Base-by-base conservation (phyloP, 345 rosid genomes). In the Psidium friedrichsthalianum region DNA sequence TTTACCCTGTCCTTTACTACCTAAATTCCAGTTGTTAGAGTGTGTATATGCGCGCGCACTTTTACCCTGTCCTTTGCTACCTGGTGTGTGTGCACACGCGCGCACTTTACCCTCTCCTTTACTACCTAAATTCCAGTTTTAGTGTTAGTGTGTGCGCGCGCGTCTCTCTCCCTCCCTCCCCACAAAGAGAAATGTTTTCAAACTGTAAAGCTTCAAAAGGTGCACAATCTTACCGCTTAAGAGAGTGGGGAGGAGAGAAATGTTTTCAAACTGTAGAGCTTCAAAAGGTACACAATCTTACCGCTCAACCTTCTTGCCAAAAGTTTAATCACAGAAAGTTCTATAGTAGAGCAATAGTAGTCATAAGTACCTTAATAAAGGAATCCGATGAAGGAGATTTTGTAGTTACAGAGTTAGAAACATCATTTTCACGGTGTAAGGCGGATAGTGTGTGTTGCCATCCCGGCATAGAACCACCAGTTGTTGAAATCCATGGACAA, bases 401-500 rank as follows among this genome's bases (percentile, higher is more conserved):
- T 69, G 85, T 47, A 51, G 91, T 91, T 22, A 92, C 82, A 36
- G 93, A 86, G 85, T 69, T 86, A 88, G 93, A 89, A 58, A 32
- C 83, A 44, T 93, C 94, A 84, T 89, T 93, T 74, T 85, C 87
- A 59, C 92, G 92, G 53, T 82, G 91, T 89, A 98, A 89, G 83
- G 99, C 99, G 85, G 92, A 88, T 24, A 96, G 89, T 47, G 98
- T 95, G 84, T 90, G 98, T 83, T 92, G 90, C 99, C 99, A 96
- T 55, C 99, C 99, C 84, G 98, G 94, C 84, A 87, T 88, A 64
- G 91, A 88, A 56, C 89, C 88, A 74, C 91, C 89, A 32, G 90
- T 81, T 88, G 98, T 89, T 86, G 89, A 86, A 91, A 96, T 95
- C 99, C 99, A 95, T 32, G 98, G 98, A 90, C 99, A 96, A 89